phyloP scores from a whole-genome alignment of 352 stramenopile genomes.

The Phytophthora pisi region DNA sequence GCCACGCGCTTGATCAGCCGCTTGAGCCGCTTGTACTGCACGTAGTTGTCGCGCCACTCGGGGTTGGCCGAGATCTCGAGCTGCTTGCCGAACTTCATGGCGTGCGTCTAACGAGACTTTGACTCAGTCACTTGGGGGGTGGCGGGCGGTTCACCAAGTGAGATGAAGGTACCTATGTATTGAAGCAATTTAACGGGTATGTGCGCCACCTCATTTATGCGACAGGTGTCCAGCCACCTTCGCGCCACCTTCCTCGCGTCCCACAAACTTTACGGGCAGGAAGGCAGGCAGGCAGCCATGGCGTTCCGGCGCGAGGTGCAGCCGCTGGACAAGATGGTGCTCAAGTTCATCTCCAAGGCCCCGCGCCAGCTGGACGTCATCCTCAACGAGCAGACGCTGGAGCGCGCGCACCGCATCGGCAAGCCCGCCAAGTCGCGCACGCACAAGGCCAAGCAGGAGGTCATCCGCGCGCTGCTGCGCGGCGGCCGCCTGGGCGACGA shows the following conservation, averaged over 20 bases:
- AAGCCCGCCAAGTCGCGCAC: conserved; percentile 80
- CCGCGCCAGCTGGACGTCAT: conserved; percentile 63
- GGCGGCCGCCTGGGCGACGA: conserved; percentile 81
- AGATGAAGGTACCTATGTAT: conserved; percentile 4
- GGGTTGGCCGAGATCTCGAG: conserved; percentile 89
- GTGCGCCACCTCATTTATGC: conserved; percentile 5
- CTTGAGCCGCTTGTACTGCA: conserved; percentile 93
- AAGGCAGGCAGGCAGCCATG: conserved; percentile 50
- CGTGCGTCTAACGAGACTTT: background rate
- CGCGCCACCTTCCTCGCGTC: conserved; percentile 1
- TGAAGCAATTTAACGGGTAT: background rate
- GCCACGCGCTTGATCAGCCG: conserved; percentile 90
- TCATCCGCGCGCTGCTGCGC: conserved; percentile 78
- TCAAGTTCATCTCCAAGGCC: conserved; percentile 91
- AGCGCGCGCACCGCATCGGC: conserved; percentile 69
- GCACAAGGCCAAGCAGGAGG: conserved; percentile 88
- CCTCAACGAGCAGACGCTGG: conserved; percentile 74
- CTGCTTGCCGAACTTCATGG: conserved; percentile 95
- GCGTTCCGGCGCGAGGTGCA: conserved; percentile 87
- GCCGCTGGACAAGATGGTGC: conserved; percentile 83
- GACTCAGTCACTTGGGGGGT: background rate
- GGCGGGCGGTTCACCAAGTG: conserved; percentile 15
- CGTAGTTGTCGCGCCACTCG: conserved; percentile 90
- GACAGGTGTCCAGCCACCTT: conserved; percentile 8
- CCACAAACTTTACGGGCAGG: background rate